Evolutionary conservation across 805 yeast genomes (phyloP), one percentile per base, ranked within the genome.

Genomic region (Saccharomycopsis babjevae): DNA sequence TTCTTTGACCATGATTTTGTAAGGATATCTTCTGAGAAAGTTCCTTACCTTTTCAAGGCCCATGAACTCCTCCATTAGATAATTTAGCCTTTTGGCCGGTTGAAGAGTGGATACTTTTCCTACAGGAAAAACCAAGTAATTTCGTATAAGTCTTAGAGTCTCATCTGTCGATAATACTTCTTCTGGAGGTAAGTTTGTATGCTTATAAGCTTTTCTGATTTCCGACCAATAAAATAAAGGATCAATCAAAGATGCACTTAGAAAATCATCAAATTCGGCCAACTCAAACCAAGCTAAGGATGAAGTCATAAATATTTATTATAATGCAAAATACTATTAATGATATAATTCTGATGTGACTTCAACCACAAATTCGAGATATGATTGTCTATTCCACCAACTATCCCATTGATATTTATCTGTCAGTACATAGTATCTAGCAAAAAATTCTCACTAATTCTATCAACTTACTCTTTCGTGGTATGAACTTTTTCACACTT

Each of bases 231-330:
- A 71, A 54, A 61, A 65, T 1, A 63, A 40, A 22, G 66, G 61
- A 57, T 71, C 74, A 5, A 71, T 50, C 6, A 71, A 55, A 32
- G 68, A 67, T n/a, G 62, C 58, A 2, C 72, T 69, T n/a, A 70
- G 59, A 57, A 67, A 71, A 57, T 71, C 73, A 61, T 71, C 74
- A 13, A 67, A 60, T 25, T 67, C 67, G 6, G 73, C 65, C 6
- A 71, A 66, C 38, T 67, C 67, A 18, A 58, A 61, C 72, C 73
- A 71, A 30, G 57, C 60, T 28, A 65, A 57, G 25, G 40, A 58
- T 10, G 64, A 56, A 28, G 61, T 55, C 66, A 61, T 61, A n/a
- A 32, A 16, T 28, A 55, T 15, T 11, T 54, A 36, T 22, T 54
- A 25, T 30, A 22, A 22, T 5, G 25, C 22, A 25, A 8, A n/a